Percentiles rank a stretch among this genome's conserved stretches.
These are phyloP conservation scores for Asterella californica DNA, from an alignment of 225 moss, liverwort and hornwort genomes.

Conservation along the genomic window DNA sequence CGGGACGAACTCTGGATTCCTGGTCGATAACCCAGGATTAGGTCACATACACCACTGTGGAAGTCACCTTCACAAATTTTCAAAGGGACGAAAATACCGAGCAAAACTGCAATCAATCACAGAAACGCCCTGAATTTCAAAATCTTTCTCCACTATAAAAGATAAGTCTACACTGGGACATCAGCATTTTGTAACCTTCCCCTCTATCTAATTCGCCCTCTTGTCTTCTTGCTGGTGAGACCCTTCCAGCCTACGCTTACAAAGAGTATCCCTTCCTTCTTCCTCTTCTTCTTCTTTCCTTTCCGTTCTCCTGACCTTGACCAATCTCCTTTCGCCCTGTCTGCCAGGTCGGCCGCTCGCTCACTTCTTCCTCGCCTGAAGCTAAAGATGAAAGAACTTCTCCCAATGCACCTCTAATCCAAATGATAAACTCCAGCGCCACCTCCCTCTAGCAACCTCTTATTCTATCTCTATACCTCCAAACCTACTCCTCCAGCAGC, in stretches of 20 bases:
- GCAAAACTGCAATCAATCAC: background rate
- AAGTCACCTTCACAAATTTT: background rate
- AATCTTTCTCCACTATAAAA: background rate
- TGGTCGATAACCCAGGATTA: background rate
- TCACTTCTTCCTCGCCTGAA: background rate
- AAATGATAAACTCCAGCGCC: background rate
- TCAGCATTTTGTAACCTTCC: background rate
- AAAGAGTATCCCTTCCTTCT: background rate
- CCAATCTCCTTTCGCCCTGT: background rate
- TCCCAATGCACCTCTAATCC: background rate
- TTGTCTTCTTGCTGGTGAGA: background rate
- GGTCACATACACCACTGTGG: slow-evolving; percentile 1
- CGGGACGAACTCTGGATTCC: background rate
- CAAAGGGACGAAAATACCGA: background rate
- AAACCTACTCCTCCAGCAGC: slow-evolving; percentile 1
- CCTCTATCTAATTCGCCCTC: background rate
- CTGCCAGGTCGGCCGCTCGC: background rate
- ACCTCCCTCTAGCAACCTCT: background rate
- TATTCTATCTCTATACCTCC: slow-evolving; percentile 5
- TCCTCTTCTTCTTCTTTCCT: background rate
- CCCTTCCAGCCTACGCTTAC: background rate
- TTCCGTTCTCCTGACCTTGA: background rate
- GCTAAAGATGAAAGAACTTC: background rate
- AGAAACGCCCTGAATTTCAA: slow-evolving; percentile 6
- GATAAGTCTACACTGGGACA: slow-evolving; percentile 4